Evolutionary conservation across 352 stramenopile species (phyloP).

Genomic region (Peronospora destructor): DNA sequence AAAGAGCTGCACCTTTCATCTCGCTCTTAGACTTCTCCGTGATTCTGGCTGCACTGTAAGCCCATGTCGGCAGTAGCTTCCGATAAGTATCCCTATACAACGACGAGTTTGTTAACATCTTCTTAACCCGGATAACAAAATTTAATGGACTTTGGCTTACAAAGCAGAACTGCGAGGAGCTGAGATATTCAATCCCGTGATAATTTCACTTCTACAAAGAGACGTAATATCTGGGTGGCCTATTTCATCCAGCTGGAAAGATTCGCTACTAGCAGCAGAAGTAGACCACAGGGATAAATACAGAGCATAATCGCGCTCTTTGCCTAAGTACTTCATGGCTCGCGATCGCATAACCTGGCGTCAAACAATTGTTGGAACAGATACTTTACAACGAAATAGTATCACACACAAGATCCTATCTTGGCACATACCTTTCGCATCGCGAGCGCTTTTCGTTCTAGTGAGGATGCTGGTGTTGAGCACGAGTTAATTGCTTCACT

Average conservation of each 20-base stretch:
- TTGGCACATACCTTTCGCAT: slow-evolving; percentile 42
- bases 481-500: slow-evolving; percentile 30
- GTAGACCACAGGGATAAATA: slow-evolving; percentile 47
- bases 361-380: not conserved
- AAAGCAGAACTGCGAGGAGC: slow-evolving; percentile 21
- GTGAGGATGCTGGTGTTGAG: slow-evolving; percentile 30
- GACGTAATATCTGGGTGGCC: slow-evolving; percentile 11
- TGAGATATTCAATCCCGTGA: slow-evolving; percentile 19
- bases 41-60: slow-evolving; percentile 33
- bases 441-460: slow-evolving; percentile 50
- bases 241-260: slow-evolving; percentile 1
- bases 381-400: not conserved
- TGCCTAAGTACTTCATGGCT: slow-evolving; percentile 45
- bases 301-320: slow-evolving; percentile 60
- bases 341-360: slow-evolving; percentile 60
- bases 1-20: slow-evolving; percentile 16
- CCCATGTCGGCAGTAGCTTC: slow-evolving; percentile 35
- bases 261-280: slow-evolving; percentile 8
- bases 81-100: slow-evolving; percentile 29
- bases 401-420: not conserved
- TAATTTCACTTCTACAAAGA: slow-evolving; percentile 26
- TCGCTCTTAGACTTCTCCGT: slow-evolving; percentile 9
- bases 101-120: slow-evolving; percentile 1
- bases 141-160: slow-evolving; percentile 13
- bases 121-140: not conserved